A percentile compares a stretch with the other conserved stretches of the same genome.
Conservation (phyloP, 257 asterid genomes). For the Solanum bulbocastanum region DNA sequence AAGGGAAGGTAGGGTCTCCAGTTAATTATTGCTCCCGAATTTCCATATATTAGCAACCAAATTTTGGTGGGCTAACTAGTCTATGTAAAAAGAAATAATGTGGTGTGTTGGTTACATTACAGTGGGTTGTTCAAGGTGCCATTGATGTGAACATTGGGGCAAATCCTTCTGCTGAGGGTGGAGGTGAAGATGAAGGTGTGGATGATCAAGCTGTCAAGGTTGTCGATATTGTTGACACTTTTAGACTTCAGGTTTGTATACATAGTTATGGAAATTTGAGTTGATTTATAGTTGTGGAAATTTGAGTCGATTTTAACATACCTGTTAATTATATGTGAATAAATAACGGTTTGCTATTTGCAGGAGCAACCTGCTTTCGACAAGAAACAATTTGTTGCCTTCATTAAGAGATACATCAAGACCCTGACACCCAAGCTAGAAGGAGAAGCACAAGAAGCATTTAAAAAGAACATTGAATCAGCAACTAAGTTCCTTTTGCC, state of each 20-base stretch:
- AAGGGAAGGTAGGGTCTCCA: constrained; percentile 55
- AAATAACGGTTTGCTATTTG: not conserved
- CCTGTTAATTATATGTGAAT: not conserved
- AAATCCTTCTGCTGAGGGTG: constrained; percentile 88
- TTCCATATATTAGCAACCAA: not conserved
- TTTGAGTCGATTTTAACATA: not conserved
- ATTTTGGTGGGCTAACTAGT: not conserved
- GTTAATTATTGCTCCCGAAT: not conserved
- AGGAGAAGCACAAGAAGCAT: constrained; percentile 39
- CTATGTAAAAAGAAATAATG: not conserved
- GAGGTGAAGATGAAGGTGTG: constrained; percentile 68
- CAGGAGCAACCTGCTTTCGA: constrained; percentile 93
- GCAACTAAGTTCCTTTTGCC: constrained; percentile 65
- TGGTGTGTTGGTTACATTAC: not conserved
- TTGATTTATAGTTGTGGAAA: not conserved
- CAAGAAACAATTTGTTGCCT: constrained; percentile 60
- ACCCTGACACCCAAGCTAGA: constrained; percentile 54
- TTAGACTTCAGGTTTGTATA: constrained; percentile 59
- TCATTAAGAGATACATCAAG: constrained; percentile 67
- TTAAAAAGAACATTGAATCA: constrained; percentile 66
- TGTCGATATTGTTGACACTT: constrained; percentile 84
- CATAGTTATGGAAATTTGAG: not conserved
- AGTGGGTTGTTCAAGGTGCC: constrained; percentile 73
- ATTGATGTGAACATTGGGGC: constrained; percentile 85
- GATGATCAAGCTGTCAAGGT: constrained; percentile 61